Evolutionary conservation across 768 basidiomycete species (phyloP).

Genomic region (Boletellus ananas): DNA sequence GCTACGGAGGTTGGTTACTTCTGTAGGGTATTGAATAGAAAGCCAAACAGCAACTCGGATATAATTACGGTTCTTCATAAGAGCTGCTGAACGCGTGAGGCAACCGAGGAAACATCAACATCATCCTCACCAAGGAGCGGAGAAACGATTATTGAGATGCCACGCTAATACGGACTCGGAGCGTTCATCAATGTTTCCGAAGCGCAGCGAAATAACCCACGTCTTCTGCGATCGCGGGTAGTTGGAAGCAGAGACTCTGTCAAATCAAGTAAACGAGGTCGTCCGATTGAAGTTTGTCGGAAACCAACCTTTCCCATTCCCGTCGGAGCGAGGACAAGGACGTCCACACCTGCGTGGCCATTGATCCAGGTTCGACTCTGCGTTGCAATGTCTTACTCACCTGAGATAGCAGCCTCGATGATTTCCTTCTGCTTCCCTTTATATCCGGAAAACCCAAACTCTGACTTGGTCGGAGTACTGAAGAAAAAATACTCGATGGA

Average conservation of each 20-base stretch:
- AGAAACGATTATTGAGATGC: constrained; percentile 72
- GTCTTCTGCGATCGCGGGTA: constrained; percentile 67
- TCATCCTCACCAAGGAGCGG: constrained; percentile 60
- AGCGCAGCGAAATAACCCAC: constrained; percentile 31
- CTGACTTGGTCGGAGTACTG: constrained; percentile 32
- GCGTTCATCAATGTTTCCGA: background rate
- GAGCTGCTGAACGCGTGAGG: constrained; percentile 40
- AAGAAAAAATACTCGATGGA: background rate
- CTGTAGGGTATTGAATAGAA: constrained; percentile 33
- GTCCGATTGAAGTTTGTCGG: background rate
- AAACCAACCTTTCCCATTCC: constrained; percentile 79
- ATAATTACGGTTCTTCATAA: constrained; percentile 76
- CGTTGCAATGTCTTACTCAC: constrained; percentile 31
- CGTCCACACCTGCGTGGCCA: constrained; percentile 51
- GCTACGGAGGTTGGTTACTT: constrained; percentile 56
- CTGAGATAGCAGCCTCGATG: constrained; percentile 63
- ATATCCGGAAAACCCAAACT: constrained; percentile 64
- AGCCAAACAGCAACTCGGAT: background rate
- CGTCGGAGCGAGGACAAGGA: constrained; percentile 80
- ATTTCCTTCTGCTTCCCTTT: constrained; percentile 79
- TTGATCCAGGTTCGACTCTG: background rate
- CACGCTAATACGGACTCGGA: constrained; percentile 39
- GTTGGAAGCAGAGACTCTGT: constrained; percentile 82
- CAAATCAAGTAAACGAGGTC: background rate
- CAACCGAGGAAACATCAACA: background rate